A percentile compares a stretch with the other conserved stretches of the same genome.
Conservation (phyloP, 257 asterid species). For the Scutellaria baicalensis region DNA sequence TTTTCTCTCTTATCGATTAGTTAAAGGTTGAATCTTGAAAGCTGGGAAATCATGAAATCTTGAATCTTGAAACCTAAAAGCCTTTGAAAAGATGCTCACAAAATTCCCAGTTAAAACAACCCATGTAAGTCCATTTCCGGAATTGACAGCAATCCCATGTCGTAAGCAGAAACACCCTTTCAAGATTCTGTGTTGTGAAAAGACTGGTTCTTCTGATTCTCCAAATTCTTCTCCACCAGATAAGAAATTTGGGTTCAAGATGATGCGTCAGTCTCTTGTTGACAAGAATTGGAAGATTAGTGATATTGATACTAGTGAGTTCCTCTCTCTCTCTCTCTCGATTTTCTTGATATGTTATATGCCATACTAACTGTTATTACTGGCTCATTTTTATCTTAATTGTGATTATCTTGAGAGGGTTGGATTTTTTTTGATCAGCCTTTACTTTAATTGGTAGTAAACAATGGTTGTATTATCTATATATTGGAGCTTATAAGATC, state of each 20-base stretch:
- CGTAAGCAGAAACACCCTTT: constrained; percentile 27
- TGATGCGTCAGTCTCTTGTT: constrained; percentile 43
- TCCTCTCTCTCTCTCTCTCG: neutral
- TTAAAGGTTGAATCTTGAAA: neutral
- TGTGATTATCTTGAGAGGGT: no score
- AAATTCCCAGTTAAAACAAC: constrained; percentile 33
- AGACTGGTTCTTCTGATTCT: constrained; percentile 41
- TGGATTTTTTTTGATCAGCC: no score
- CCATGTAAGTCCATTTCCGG: constrained; percentile 23
- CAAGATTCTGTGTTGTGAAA: constrained; percentile 51
- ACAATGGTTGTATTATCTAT: neutral
- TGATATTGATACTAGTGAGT: constrained; percentile 69
- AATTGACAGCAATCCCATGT: constrained; percentile 10
- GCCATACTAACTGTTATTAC: no score
- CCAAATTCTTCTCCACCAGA: constrained; percentile 27
- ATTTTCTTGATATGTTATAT: neutral
- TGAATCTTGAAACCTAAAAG: constrained; percentile 6
- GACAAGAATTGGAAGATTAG: constrained; percentile 66
- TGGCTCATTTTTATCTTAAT: no score
- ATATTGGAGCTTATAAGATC: neutral
- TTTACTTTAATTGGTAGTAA: neutral
- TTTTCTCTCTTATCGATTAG: neutral
- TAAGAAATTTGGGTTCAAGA: constrained; percentile 49
- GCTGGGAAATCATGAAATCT: constrained; percentile 2
- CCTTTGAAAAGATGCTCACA: constrained; percentile 37